phyloP scores from a whole-genome alignment of 179 eudicot genomes.

The Gypsophila paniculata region DNA sequence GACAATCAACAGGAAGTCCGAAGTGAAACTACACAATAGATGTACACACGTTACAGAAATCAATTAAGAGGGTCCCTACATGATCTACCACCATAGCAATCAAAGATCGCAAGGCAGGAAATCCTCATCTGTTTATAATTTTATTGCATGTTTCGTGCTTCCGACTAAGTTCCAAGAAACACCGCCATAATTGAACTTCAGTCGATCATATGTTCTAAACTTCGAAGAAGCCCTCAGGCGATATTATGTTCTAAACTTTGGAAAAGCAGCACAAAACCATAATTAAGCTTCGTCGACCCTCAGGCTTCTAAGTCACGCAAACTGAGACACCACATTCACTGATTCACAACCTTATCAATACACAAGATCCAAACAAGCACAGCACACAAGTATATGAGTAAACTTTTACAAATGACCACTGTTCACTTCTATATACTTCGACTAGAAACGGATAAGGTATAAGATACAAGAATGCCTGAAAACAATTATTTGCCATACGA shows the following conservation, averaged over 20 bases:
- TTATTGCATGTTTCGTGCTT: neutral
- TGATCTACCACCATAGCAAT: too few species aligned
- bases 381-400: constrained; percentile 21
- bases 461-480: constrained; percentile 32
- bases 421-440: constrained; percentile 34
- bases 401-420: constrained; percentile 45
- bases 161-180: neutral
- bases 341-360: constrained; percentile 12
- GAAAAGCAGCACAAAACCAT: neutral
- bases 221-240: neutral
- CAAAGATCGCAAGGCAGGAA: neutral
- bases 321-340: neutral
- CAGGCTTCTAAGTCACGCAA: neutral
- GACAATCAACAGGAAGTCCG: neutral
- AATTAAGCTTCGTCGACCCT: neutral
- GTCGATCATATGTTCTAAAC: neutral
- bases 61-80: too few species aligned
- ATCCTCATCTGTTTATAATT: neutral
- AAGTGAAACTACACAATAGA: neutral
- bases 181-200: neutral
- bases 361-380: constrained; percentile 28
- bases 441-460: constrained; percentile 27
- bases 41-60: neutral
- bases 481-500: constrained; percentile 44
- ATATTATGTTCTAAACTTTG: neutral